Evolutionary conservation across 164 flowering plant species (phyloP).

Genomic region (Liquidambar formosana): DNA sequence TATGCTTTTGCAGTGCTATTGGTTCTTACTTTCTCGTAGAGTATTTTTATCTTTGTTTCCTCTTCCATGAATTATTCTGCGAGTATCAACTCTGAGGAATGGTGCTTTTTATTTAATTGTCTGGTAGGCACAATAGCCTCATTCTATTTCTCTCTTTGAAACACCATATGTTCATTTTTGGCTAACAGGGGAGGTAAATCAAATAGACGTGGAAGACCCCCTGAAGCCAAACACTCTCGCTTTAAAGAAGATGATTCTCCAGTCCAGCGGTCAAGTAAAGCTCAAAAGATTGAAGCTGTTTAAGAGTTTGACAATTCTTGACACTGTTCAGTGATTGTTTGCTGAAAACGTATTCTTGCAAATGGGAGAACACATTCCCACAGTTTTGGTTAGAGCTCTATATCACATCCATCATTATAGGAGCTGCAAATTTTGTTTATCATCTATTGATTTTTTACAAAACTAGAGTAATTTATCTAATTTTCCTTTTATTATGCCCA

Average conservation of each 20-base stretch:
- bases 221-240: conserved; percentile 33
- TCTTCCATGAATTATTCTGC: too few species aligned
- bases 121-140: neutral
- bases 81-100: too few species aligned
- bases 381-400: too few species aligned
- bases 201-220: conserved; percentile 39
- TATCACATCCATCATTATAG: too few species aligned
- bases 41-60: neutral
- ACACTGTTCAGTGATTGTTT: too few species aligned
- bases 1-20: conserved; percentile 9
- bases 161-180: too few species aligned
- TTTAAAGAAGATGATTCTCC: conserved; percentile 40
- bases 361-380: too few species aligned
- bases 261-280: conserved; percentile 53
- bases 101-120: neutral
- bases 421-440: too few species aligned
- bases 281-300: conserved; percentile 46
- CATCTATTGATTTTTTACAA: too few species aligned
- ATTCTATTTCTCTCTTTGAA: conserved; percentile 3
- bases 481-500: too few species aligned
- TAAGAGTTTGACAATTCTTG: neutral
- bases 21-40: neutral
- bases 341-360: too few species aligned
- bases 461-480: too few species aligned
- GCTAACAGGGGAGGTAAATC: conserved; percentile 65